Conservation (phyloP, 192 early-diverging fungal genomes). For the Kickxella alabastrina region DNA sequence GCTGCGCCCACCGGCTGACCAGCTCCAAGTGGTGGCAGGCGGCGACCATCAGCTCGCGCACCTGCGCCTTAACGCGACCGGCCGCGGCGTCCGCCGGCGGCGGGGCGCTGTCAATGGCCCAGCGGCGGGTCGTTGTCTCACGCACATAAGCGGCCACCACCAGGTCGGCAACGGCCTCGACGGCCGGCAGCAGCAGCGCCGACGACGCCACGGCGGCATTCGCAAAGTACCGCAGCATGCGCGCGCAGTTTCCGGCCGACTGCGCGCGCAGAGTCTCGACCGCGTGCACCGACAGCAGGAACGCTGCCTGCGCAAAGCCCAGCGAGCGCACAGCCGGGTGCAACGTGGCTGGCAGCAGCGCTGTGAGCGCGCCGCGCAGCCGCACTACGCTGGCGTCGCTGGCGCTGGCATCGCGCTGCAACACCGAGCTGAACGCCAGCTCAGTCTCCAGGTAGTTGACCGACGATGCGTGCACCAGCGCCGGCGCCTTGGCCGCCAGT, state of each 20-base stretch:
- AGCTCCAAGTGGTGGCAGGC: constrained; percentile 66
- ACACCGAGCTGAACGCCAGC: constrained; percentile 79
- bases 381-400: constrained; percentile 31
- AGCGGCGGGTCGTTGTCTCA: constrained; percentile 34
- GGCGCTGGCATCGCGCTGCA: constrained; percentile 53
- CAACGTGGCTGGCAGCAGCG: constrained; percentile 56
- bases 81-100: neutral
- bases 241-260: constrained; percentile 61
- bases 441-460: constrained; percentile 82
- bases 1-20: constrained; percentile 65
- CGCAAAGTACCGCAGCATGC: constrained; percentile 77
- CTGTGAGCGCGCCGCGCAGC: constrained; percentile 44
- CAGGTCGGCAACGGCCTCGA: constrained; percentile 77
- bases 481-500: constrained; percentile 83
- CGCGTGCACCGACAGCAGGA: constrained; percentile 78
- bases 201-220: constrained; percentile 81
- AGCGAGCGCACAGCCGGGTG: constrained; percentile 59
- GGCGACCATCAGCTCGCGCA: constrained; percentile 61
- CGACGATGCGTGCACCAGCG: constrained; percentile 66
- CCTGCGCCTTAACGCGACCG: constrained; percentile 40
- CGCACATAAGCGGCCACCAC: constrained; percentile 34
- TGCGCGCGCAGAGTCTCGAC: constrained; percentile 73
- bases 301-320: constrained; percentile 71
- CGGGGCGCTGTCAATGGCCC: constrained; percentile 28
- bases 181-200: constrained; percentile 63